A percentile compares a stretch with the other conserved stretches of the same genome.
Evolutionary conservation across 345 rosid genomes (phyloP).

Genomic region (Pistacia atlantica): DNA sequence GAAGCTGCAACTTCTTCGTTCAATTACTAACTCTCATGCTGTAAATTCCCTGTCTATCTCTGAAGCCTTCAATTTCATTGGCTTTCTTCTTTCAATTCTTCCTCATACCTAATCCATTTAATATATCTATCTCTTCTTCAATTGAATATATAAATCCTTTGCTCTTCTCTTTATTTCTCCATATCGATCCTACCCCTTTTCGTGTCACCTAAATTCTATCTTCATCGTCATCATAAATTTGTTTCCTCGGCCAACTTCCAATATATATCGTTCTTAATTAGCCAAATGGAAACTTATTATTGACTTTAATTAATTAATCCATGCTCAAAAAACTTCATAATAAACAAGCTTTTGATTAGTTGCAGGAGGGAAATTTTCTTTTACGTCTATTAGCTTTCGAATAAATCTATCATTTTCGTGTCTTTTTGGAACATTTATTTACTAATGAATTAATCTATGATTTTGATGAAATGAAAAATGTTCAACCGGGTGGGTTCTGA

Average conservation of each 20-base stretch:
- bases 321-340: not conserved
- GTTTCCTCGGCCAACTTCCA: not conserved
- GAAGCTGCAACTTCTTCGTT: slow-evolving; percentile 59
- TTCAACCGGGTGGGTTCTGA: not conserved
- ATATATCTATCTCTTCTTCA: not conserved
- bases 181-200: too few relatives aligned
- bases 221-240: not conserved
- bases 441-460: not conserved
- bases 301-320: not conserved
- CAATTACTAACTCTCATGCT: slow-evolving; percentile 50
- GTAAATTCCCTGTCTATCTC: slow-evolving; percentile 32
- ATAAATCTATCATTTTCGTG: not conserved
- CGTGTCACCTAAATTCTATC: not conserved
- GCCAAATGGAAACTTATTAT: not conserved
- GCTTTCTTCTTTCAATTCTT: slow-evolving; percentile 9
- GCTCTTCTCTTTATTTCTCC: not conserved
- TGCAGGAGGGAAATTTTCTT: not conserved
- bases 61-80: slow-evolving; percentile 18
- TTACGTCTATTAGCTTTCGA: not conserved
- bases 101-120: not conserved
- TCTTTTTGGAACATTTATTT: not conserved
- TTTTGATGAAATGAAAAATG: too few relatives aligned
- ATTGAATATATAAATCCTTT: not conserved
- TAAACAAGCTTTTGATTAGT: not conserved
- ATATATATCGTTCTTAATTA: not conserved